phyloP scores from a whole-genome alignment of 805 yeast genomes.

The Candida takata region DNA sequence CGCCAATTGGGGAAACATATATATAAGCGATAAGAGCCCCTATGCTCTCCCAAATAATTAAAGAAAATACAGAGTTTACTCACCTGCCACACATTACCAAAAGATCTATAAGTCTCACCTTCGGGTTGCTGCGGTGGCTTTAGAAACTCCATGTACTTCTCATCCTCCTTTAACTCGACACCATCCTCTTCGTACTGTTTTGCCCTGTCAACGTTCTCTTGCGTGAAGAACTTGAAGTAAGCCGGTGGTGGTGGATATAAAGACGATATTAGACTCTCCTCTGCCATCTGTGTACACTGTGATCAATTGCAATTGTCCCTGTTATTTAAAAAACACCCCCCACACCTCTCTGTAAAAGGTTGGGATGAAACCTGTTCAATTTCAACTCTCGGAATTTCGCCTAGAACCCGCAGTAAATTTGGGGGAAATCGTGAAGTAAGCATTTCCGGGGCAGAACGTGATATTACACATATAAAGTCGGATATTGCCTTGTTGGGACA shows the following conservation, averaged over 20 bases:
- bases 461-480: too few relatives aligned
- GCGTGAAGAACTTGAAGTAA: constrained; percentile 65
- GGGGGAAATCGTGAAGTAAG: too few relatives aligned
- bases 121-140: constrained; percentile 60
- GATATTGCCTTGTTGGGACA: too few relatives aligned
- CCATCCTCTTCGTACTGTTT: constrained; percentile 18
- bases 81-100: constrained; percentile 75
- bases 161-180: constrained; percentile 28
- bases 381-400: too few relatives aligned
- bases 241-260: constrained; percentile 95
- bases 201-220: constrained; percentile 49
- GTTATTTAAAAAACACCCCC: too few relatives aligned
- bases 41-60: too few relatives aligned
- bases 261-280: constrained; percentile 40
- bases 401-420: too few relatives aligned
- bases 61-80: background rate
- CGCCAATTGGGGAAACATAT: too few relatives aligned
- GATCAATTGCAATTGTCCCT: background rate
- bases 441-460: too few relatives aligned
- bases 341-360: background rate
- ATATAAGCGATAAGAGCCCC: too few relatives aligned
- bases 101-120: constrained; percentile 69
- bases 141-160: constrained; percentile 46
- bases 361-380: too few relatives aligned
- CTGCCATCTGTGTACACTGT: background rate